A percentile compares a stretch with the other conserved stretches of the same genome.
These are phyloP conservation scores for Trichoderma polysporum DNA, from an alignment of 2,329 filamentous ascomycete species.

Conservation along the genomic window DNA sequence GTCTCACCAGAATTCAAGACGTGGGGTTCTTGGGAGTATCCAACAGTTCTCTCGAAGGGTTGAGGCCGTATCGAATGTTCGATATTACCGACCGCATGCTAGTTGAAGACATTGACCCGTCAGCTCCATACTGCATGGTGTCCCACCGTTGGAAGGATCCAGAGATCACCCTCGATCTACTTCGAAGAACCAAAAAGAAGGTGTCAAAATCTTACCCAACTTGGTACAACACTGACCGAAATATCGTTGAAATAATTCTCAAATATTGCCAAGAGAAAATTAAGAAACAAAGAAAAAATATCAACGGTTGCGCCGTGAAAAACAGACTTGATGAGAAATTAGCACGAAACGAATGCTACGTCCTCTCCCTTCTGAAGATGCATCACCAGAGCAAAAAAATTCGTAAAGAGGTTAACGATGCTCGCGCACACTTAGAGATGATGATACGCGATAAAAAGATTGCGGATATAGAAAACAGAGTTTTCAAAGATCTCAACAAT, in stretches of 20 bases:
- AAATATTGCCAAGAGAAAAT: conserved; percentile 11
- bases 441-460: neutral
- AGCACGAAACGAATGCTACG: neutral
- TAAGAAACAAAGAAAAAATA: neutral
- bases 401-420: neutral
- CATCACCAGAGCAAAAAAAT: neutral
- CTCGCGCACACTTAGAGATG: neutral
- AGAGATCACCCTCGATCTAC: conserved; percentile 4
- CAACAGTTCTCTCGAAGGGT: neutral
- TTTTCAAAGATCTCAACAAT: neutral
- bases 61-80: conserved; percentile 13
- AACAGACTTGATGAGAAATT: conserved; percentile 3
- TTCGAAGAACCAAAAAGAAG: neutral
- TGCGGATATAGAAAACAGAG: neutral
- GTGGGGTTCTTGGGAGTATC: conserved; percentile 11
- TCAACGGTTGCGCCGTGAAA: conserved; percentile 5
- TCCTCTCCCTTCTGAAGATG: conserved; percentile 1
- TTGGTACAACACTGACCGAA: conserved; percentile 1
- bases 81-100: conserved; percentile 7
- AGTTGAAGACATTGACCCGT: conserved; percentile 1
- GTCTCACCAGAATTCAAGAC: conserved; percentile 1
- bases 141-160: conserved; percentile 20
- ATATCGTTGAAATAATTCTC: conserved; percentile 8
- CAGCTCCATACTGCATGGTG: conserved; percentile 18
- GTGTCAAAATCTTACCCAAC: neutral